Evolutionary conservation across 1,284 basidiomycete species (phyloP), one percentile per base, ranked within the genome.

Genomic region (Trichosporon sp.): DNA sequence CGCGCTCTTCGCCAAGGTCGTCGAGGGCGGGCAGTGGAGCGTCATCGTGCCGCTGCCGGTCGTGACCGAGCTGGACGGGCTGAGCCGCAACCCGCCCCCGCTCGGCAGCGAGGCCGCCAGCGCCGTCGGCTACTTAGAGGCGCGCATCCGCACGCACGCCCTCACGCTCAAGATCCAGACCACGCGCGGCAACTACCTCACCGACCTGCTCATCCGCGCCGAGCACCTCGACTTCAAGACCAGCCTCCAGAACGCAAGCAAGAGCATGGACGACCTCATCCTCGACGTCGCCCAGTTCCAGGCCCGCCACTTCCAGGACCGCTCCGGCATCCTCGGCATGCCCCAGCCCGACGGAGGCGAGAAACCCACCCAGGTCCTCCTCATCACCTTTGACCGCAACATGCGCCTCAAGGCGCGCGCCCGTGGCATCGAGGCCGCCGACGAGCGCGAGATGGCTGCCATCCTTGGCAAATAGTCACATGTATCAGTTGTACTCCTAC

Each of bases 231-330:
- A 93, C 72, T 93, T 95, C 68, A 67, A 65, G 32, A 64, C 31
- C 67, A 23, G 21, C 65, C 13, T 31, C 18, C 56, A 18, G 13
- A 60, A 31, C 27, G 56, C 29, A 29, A 65, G 42, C 65, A 86
- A 91, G 35, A 93, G 88, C 71, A 94, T 98, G 90, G 96, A 99
- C 80, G 95, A 98, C 78, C 86, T 97, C 65, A 98, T 98, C 72
- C 86, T 99, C 53, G 90, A 92, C 75, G 91, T 94, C 23, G 92
- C 93, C 11, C 86, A 91, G 62, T 98, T 94, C 92, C 96, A 98
- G 80, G 88, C 90, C 65, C 90, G 93, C 62, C 93, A 98, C 78
- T 98, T 95, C 89, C 85, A 90, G 25, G 92, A 97, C 83, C 89
- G 95, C 13, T 89, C 92, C 0, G 84, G 85, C 21, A 84, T 93